Evolutionary conservation across 31 red algal genomes (phyloP).

Genomic region (Odonthalia washingtoniensis): DNA sequence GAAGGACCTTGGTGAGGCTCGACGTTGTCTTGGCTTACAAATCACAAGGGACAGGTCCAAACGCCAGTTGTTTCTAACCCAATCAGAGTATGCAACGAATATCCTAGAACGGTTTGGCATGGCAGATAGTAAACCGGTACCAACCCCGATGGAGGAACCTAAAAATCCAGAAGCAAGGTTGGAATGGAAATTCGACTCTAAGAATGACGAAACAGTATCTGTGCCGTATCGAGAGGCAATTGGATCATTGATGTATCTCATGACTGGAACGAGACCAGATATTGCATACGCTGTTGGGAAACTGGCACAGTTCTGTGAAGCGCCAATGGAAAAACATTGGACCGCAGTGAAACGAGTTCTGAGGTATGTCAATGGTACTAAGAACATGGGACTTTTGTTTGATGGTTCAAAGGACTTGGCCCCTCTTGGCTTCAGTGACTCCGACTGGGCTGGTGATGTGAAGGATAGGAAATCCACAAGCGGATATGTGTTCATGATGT

Average conservation of each 20-base stretch:
- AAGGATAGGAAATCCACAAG: not conserved
- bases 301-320: constrained; percentile 13
- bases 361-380: constrained; percentile 14
- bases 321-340: constrained; percentile 27
- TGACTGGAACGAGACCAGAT: constrained; percentile 30
- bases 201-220: not conserved
- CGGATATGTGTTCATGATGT: not conserved
- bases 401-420: not conserved
- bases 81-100: constrained; percentile 28
- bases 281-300: constrained; percentile 23
- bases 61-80: constrained; percentile 9
- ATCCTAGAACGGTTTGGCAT: constrained; percentile 39
- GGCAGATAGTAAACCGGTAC: not conserved
- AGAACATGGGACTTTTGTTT: not conserved
- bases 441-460: not conserved
- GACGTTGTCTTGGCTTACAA: constrained; percentile 23
- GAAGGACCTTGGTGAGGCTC: constrained; percentile 41
- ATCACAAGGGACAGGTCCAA: not conserved
- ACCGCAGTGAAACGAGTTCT: constrained; percentile 24
- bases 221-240: constrained; percentile 25
- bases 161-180: not conserved
- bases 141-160: constrained; percentile 21
- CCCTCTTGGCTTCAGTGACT: not conserved
- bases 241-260: no score
- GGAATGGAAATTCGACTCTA: not conserved